Evolutionary conservation across 441 rosid species (phyloP), one percentile per base, ranked within the genome.

Genomic region (Biscutella laevigata): DNA sequence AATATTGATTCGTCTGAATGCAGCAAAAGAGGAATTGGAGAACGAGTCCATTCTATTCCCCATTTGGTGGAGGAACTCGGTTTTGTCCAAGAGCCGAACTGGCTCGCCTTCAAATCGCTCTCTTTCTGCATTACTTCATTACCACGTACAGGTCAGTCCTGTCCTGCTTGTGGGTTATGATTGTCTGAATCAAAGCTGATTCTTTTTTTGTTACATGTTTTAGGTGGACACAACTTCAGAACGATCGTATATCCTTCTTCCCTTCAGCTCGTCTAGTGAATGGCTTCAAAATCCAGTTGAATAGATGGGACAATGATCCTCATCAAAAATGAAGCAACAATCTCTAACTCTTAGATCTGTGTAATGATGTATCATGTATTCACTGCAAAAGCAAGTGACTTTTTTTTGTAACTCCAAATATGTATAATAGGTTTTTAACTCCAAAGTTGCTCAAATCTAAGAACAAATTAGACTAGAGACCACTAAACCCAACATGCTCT

Each of bases 21-120:
- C 32, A 88, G 94, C 80, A 81, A 55, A 81, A 77, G 77, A 81
- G 89, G 59, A 85, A 79, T 6, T 83, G 94, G 95, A 83, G 96
- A 70, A 81, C 64, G 8, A 81, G 96, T 50, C 71, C 69, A 5
- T 67, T 42, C 26, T 84, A 61, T 20, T 61, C 77, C 13, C 95
- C 95, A 2, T 88, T 88, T 16, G 96, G 95, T 32, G 96, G 94
- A 48, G 96, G 96, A 41, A 78, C 86, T 45, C 68, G 96, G 43
- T 83, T 79, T 40, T 88, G 96, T 70, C 95, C 96, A 1, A 94
- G 94, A 22, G 89, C 96, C 9, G 91, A 88, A 59, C 65, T 88
- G 33, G 91, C 96, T 62, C 85, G 89, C 33, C 92, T 88, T 56
- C 96, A 85, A 33, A 88, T 85, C 40, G 77, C 95, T 17, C 71